These are phyloP conservation scores for Canavalia ensiformis DNA, from an alignment of 306 rosid genomes.

Conservation along the genomic window DNA sequence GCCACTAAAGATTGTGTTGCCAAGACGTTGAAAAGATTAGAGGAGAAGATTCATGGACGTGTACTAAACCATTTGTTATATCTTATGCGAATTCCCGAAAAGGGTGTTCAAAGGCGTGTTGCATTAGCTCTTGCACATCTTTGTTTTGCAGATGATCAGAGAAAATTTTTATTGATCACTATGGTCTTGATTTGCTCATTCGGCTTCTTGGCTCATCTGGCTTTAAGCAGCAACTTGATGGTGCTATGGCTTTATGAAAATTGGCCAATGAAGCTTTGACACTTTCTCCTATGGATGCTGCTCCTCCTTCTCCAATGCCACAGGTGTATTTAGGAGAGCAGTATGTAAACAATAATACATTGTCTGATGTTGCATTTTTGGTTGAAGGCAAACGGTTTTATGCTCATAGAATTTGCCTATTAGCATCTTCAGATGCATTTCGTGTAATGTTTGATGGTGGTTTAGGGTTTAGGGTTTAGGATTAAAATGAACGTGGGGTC, in stretches of 20 bases:
- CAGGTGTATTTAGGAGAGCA: slow-evolving; percentile 98
- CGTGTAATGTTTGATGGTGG: slow-evolving; percentile 99
- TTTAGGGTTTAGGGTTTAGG: slow-evolving; percentile 82
- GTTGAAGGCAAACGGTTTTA: slow-evolving; percentile 95
- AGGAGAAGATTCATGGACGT: slow-evolving; percentile 94
- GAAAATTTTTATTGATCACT: slow-evolving; percentile 80
- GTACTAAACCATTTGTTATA: slow-evolving; percentile 89
- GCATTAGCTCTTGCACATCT: slow-evolving; percentile 99
- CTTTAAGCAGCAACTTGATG: slow-evolving; percentile 90
- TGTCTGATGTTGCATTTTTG: slow-evolving; percentile 92
- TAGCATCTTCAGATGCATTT: slow-evolving; percentile 97
- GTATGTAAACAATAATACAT: slow-evolving; percentile 80
- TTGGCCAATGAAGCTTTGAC: slow-evolving; percentile 82
- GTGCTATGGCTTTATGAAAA: slow-evolving; percentile 89
- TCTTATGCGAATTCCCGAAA: slow-evolving; percentile 90
- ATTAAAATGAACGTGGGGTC: too few relatives aligned
- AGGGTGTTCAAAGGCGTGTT: slow-evolving; percentile 81
- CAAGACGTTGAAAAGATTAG: slow-evolving; percentile 97
- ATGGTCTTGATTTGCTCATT: slow-evolving; percentile 92
- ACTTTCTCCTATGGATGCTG: slow-evolving; percentile 90
- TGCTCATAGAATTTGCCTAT: slow-evolving; percentile 96
- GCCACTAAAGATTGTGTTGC: slow-evolving; percentile 99
- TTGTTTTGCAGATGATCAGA: slow-evolving; percentile 83
- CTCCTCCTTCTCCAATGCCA: slow-evolving; percentile 97
- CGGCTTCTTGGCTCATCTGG: slow-evolving; percentile 81